Percentiles rank a stretch among this genome's conserved stretches.
phyloP scores from a whole-genome alignment of 352 stramenopile species.

The Globisporangium irregulare region DNA sequence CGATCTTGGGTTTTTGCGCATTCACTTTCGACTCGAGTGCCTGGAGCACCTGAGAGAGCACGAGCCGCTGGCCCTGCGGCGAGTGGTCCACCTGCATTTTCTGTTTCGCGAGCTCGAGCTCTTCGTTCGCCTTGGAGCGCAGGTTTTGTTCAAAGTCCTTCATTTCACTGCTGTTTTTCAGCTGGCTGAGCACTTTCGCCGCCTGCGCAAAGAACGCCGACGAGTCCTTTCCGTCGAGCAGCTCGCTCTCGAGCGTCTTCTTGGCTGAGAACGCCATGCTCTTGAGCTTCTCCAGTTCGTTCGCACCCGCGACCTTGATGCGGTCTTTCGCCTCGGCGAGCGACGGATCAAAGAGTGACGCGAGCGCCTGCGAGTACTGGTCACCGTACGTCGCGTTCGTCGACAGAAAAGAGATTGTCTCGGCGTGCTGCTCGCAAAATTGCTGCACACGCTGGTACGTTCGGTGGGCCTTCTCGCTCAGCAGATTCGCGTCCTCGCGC shows the following conservation, averaged over 20 bases:
- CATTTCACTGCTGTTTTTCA: conserved; percentile 63
- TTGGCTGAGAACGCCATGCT: conserved; percentile 51
- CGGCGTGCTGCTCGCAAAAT: conserved; percentile 69
- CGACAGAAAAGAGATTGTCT: conserved; percentile 73
- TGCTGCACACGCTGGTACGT: conserved; percentile 53
- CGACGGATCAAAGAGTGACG: conserved; percentile 59
- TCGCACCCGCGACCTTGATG: conserved; percentile 41
- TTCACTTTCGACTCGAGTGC: conserved; percentile 52
- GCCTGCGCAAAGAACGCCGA: conserved; percentile 66
- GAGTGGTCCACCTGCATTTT: conserved; percentile 25
- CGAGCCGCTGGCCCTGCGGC: conserved; percentile 35
- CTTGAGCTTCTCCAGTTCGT: conserved; percentile 58
- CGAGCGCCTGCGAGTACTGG: conserved; percentile 57
- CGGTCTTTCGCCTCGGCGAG: conserved; percentile 54
- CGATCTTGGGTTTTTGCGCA: conserved; percentile 37
- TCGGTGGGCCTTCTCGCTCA: conserved; percentile 49
- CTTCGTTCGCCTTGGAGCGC: conserved; percentile 37
- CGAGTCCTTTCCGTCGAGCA: conserved; percentile 61
- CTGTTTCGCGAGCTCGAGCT: conserved; percentile 36
- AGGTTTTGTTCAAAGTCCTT: conserved; percentile 46
- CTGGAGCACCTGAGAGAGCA: conserved; percentile 65
- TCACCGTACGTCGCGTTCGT: conserved; percentile 68
- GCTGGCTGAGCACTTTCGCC: conserved; percentile 45
- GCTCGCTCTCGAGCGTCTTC: conserved; percentile 54
- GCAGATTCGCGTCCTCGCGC: conserved; percentile 46